These are phyloP conservation scores for Potentilla sterilis DNA, from an alignment of 306 rosid species.

Conservation along the genomic window DNA sequence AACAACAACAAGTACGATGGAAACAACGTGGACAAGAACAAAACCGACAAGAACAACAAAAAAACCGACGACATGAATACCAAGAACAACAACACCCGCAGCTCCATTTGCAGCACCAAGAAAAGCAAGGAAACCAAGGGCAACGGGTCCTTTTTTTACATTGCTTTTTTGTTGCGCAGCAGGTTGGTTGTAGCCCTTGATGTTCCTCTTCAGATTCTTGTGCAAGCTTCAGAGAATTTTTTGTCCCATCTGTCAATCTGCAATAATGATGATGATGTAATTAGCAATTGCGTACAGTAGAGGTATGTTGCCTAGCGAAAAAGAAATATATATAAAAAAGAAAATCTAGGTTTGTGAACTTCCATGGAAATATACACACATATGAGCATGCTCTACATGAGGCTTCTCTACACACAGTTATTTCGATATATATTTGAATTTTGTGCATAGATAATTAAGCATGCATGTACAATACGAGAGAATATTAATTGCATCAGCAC, in stretches of 20 bases:
- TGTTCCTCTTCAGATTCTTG: conserved; percentile 11
- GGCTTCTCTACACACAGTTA: neutral
- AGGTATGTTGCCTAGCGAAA: no score
- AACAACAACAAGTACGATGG: neutral
- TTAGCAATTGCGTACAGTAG: no score
- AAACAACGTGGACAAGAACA: conserved; percentile 27
- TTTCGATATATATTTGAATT: neutral
- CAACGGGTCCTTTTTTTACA: neutral
- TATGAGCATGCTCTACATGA: neutral
- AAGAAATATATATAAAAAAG: no score
- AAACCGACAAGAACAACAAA: conserved; percentile 21
- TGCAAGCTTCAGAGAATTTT: neutral
- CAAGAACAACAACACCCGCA: conserved; percentile 16
- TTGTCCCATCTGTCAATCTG: conserved; percentile 18
- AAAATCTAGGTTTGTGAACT: no score
- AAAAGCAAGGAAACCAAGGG: conserved; percentile 33
- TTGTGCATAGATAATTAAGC: neutral
- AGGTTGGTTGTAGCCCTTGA: conserved; percentile 17
- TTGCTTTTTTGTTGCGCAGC: conserved; percentile 17
- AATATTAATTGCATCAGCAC: neutral
- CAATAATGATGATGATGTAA: neutral
- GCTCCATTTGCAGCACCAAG: conserved; percentile 30
- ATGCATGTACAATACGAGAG: conserved; percentile 1
- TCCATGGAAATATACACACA: no score
- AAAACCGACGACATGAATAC: conserved; percentile 26